Evolutionary conservation across 257 asterid species (phyloP).

Genomic region (Ajuga chamaepitys): DNA sequence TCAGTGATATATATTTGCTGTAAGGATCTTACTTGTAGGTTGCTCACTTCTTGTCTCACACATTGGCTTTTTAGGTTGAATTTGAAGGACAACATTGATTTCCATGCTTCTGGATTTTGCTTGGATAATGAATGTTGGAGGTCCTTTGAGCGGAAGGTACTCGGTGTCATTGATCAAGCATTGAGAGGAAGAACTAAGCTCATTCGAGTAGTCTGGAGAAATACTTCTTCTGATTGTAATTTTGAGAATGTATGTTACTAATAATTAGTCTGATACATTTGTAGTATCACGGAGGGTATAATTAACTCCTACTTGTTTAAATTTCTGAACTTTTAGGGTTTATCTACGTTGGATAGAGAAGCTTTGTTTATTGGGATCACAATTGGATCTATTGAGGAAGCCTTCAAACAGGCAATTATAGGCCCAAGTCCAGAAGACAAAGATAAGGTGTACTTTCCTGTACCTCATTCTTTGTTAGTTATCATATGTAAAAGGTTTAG

Average conservation of each 20-base stretch:
- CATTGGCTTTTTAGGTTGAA: conserved; percentile 52
- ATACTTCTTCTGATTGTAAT: conserved; percentile 39
- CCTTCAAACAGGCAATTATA: conserved; percentile 63
- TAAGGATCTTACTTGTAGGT: not conserved
- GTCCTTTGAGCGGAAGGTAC: conserved; percentile 76
- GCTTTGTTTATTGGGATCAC: conserved; percentile 67
- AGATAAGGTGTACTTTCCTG: conserved; percentile 50
- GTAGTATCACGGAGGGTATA: conserved; percentile 5
- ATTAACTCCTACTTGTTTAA: conserved; percentile 13
- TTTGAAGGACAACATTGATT: conserved; percentile 51
- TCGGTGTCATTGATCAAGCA: conserved; percentile 58
- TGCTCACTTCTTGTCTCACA: conserved; percentile 23
- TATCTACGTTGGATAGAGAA: conserved; percentile 53
- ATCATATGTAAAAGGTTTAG: not conserved
- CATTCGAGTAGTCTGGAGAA: conserved; percentile 84
- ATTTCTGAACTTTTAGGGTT: conserved; percentile 46
- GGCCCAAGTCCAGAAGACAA: conserved; percentile 98
- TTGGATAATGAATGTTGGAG: conserved; percentile 95
- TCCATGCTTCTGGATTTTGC: conserved; percentile 67
- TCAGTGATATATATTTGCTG: not conserved
- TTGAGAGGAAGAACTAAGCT: conserved; percentile 72
- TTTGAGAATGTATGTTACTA: conserved; percentile 61
- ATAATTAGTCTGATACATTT: conserved; percentile 7
- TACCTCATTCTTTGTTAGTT: not conserved
- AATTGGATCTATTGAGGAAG: conserved; percentile 62